Conservation (phyloP, 2,329 filamentous ascomycete species). For the Calcarisporium arbuscula region DNA sequence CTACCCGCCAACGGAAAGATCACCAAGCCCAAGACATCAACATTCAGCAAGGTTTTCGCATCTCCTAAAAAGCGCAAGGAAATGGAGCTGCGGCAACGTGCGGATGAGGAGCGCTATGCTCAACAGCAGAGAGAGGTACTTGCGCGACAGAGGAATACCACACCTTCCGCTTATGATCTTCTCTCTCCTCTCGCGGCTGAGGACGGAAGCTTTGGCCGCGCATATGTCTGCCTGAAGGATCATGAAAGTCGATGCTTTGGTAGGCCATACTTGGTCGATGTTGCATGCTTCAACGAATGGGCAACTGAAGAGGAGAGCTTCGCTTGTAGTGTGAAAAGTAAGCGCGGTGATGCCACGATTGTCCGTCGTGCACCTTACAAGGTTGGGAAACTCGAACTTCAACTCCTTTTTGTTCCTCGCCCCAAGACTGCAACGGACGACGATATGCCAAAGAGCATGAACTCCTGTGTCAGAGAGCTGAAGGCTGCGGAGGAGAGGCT, state of each 20-base stretch:
- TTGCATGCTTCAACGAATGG: conserved; percentile 98
- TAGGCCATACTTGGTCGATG: conserved; percentile 77
- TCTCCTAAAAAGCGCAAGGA: conserved; percentile 97
- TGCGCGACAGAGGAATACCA: conserved; percentile 53
- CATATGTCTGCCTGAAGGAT: conserved; percentile 90
- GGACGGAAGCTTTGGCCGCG: conserved; percentile 89
- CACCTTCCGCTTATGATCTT: conserved; percentile 76
- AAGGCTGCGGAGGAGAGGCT: conserved; percentile 80
- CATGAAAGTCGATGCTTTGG: conserved; percentile 86
- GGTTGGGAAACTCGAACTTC: conserved; percentile 87
- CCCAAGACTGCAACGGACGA: conserved; percentile 82
- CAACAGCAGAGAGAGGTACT: conserved; percentile 58
- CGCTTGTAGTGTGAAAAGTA: conserved; percentile 88
- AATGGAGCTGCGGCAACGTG: conserved; percentile 74
- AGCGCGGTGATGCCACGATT: conserved; percentile 65
- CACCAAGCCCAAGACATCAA: conserved; percentile 68
- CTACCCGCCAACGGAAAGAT: conserved; percentile 55
- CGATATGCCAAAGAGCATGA: conserved; percentile 99
- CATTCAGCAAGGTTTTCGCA: conserved; percentile 86
- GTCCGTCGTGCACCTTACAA: conserved; percentile 90
- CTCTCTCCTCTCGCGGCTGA: conserved; percentile 80
- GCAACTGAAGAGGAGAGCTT: conserved; percentile 76
- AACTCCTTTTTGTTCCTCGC: conserved; percentile 90
- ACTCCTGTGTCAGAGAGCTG: conserved; percentile 87
- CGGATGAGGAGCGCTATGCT: conserved; percentile 71